A percentile compares a stretch with the other conserved stretches of the same genome.
phyloP scores from a whole-genome alignment of 176 grass and related monocot species.

The Panicum miliaceum region DNA sequence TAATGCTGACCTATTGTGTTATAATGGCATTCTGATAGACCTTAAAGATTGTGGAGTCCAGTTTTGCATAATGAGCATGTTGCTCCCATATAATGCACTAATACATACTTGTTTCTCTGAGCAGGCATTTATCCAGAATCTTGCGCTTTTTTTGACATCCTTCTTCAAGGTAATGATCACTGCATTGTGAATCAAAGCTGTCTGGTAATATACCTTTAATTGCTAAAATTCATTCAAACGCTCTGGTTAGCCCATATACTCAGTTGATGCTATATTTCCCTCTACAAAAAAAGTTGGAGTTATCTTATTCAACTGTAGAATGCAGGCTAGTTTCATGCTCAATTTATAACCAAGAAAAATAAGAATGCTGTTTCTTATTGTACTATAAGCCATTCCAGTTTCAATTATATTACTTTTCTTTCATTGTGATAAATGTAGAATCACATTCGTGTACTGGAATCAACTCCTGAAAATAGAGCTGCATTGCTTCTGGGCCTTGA shows the following conservation, averaged over 20 bases:
- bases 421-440: conserved; percentile 48
- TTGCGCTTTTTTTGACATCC: conserved; percentile 20
- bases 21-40: not conserved
- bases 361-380: not conserved
- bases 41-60: not conserved
- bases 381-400: not conserved
- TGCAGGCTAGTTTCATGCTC: not conserved
- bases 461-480: conserved; percentile 77
- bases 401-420: conserved; percentile 2
- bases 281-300: not conserved
- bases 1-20: not conserved
- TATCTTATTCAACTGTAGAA: not conserved
- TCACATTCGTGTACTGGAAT: conserved; percentile 83
- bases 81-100: conserved; percentile 1
- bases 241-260: not conserved
- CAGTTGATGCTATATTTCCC: not conserved
- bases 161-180: conserved; percentile 23
- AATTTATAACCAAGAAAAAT: not conserved
- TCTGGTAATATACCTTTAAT: not conserved
- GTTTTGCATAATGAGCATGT: not conserved
- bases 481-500: conserved; percentile 83
- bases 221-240: not conserved
- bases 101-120: conserved; percentile 19
- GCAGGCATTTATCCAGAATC: conserved; percentile 33
- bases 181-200: conserved; percentile 6